These are phyloP conservation scores for Amaranthus cruentus DNA, from an alignment of 148 eudicot genomes.

Conservation along the genomic window DNA sequence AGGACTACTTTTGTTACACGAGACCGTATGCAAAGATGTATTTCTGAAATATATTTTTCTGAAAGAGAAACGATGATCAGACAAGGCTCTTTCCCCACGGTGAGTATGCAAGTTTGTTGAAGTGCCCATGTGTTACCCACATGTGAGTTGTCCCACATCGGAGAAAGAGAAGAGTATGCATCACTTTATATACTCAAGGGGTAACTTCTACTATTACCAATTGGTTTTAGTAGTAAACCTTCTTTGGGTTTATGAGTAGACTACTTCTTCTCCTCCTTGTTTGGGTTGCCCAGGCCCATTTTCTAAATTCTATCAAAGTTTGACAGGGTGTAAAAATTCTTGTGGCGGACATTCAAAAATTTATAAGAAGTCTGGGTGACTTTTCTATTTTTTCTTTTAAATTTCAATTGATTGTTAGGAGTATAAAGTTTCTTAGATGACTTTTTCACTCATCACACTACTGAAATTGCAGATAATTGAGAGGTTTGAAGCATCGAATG, in stretches of 20 bases:
- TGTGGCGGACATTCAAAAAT: too few species aligned
- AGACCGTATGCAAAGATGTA: constrained; percentile 50
- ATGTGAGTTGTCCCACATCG: too few species aligned
- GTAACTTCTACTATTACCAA: too few species aligned
- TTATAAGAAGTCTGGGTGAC: not conserved
- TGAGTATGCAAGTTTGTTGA: constrained; percentile 36
- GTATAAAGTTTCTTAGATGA: not conserved
- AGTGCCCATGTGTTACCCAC: too few species aligned
- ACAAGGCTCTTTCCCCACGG: constrained; percentile 55
- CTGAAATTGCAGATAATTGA: constrained; percentile 35
- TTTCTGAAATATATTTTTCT: constrained; percentile 51
- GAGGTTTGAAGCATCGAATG: constrained; percentile 48
- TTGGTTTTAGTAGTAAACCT: too few species aligned
- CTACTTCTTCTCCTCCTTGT: too few species aligned
- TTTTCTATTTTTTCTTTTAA: constrained; percentile 4
- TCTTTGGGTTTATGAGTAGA: too few species aligned
- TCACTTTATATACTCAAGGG: too few species aligned
- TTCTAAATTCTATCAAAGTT: too few species aligned
- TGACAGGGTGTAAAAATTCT: too few species aligned
- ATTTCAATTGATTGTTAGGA: not conserved
- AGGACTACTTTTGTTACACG: constrained; percentile 49
- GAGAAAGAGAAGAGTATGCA: too few species aligned
- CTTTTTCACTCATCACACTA: constrained; percentile 5
- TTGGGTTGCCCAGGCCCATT: too few species aligned
- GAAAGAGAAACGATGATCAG: constrained; percentile 48